These are phyloP conservation scores for Mycena crocata DNA, from an alignment of 768 basidiomycete species.

Conservation along the genomic window DNA sequence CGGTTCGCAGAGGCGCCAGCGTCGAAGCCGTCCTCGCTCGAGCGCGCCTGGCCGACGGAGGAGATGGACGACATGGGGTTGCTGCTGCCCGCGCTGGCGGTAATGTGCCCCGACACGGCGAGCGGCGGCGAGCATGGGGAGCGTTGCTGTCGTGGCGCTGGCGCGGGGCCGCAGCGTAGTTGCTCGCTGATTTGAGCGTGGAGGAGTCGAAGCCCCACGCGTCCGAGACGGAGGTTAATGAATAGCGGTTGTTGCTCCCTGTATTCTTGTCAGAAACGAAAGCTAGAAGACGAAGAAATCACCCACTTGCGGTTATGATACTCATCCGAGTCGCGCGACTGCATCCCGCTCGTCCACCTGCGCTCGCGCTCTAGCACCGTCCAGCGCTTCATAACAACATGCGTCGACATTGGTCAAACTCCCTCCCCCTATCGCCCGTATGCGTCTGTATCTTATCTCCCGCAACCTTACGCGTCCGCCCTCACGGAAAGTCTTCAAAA, in stretches of 20 bases:
- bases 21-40: slow-evolving; percentile 60
- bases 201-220: slow-evolving; percentile 60
- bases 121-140: slow-evolving; percentile 81
- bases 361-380: slow-evolving; percentile 97
- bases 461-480: slow-evolving; percentile 87
- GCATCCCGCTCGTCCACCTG: slow-evolving; percentile 89
- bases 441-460: slow-evolving; percentile 71
- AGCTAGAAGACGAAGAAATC: slow-evolving; percentile 22
- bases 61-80: slow-evolving; percentile 64
- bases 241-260: slow-evolving; percentile 69
- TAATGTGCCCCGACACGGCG: slow-evolving; percentile 52
- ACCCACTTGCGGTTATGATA: slow-evolving; percentile 81
- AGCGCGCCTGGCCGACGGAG: slow-evolving; percentile 56
- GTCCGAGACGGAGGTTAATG: slow-evolving; percentile 83
- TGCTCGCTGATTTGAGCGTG: slow-evolving; percentile 71
- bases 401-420: slow-evolving; percentile 95
- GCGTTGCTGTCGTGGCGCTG: slow-evolving; percentile 76
- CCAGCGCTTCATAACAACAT: slow-evolving; percentile 99
- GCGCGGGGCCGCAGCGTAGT: slow-evolving; percentile 50
- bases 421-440: slow-evolving; percentile 91
- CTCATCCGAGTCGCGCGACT: slow-evolving; percentile 80
- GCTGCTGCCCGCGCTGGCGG: slow-evolving; percentile 23
- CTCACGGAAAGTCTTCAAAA: slow-evolving; percentile 99
- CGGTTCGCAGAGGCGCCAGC: slow-evolving; percentile 58
- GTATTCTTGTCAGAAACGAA: slow-evolving; percentile 27